Percentiles rank a stretch among this genome's conserved stretches.
phyloP scores from a whole-genome alignment of 148 eudicot species.

The Pouteria glomerata region DNA sequence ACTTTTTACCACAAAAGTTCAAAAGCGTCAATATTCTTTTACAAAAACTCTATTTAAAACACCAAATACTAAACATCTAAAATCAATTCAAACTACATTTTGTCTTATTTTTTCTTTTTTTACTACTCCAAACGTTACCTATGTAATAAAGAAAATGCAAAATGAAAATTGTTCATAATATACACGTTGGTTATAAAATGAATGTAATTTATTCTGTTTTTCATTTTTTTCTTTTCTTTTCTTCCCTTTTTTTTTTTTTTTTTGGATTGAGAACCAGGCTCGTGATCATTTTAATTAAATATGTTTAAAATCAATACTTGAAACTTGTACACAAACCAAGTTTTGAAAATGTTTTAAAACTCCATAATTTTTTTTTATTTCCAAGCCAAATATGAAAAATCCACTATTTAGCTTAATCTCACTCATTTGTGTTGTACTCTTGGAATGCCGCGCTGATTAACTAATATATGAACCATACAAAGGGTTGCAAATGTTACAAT shows the following conservation, averaged over 20 bases:
- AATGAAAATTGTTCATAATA: neutral
- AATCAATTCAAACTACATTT: too few species aligned
- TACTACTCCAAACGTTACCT: too few species aligned
- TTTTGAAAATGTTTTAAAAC: neutral
- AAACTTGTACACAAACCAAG: neutral
- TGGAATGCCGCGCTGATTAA: neutral
- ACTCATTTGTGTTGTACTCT: neutral
- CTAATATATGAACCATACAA: neutral
- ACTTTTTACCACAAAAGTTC: too few species aligned
- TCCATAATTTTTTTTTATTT: too few species aligned
- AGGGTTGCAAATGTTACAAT: neutral
- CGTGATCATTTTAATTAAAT: neutral
- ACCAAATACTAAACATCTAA: too few species aligned
- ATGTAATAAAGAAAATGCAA: too few species aligned
- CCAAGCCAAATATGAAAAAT: neutral
- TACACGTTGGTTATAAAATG: neutral
- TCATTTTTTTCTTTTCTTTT: neutral
- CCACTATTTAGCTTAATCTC: neutral
- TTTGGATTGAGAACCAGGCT: neutral
- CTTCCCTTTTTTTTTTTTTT: neutral
- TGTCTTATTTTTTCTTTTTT: too few species aligned
- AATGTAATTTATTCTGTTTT: too few species aligned
- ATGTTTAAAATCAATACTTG: neutral
- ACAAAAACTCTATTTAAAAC: too few species aligned
- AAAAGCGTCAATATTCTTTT: too few species aligned